Conservation (phyloP, 2,329 filamentous ascomycete genomes). For the Bipolaris oryzae region DNA sequence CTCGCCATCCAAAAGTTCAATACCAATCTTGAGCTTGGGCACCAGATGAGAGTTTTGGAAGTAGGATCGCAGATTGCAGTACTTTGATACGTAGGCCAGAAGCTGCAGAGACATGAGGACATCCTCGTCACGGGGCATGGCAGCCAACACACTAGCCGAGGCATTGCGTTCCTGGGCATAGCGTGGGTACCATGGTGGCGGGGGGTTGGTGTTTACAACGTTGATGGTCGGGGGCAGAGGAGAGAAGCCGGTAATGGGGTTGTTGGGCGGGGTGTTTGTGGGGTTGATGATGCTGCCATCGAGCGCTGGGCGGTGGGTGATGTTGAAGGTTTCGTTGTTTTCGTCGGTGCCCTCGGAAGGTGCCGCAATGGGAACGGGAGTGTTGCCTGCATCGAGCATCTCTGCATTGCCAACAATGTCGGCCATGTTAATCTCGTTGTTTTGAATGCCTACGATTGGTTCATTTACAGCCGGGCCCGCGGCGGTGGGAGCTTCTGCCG, state of each 20-base stretch:
- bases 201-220: slow-evolving; percentile 73
- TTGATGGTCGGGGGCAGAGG: slow-evolving; percentile 71
- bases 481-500: slow-evolving; percentile 77
- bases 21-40: slow-evolving; percentile 86
- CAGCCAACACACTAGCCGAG: slow-evolving; percentile 75
- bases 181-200: slow-evolving; percentile 77
- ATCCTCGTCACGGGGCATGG: slow-evolving; percentile 96
- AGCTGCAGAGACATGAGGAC: slow-evolving; percentile 97
- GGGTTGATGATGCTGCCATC: slow-evolving; percentile 83
- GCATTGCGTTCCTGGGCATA: slow-evolving; percentile 76
- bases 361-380: slow-evolving; percentile 75
- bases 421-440: slow-evolving; percentile 81
- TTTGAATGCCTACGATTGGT: slow-evolving; percentile 78
- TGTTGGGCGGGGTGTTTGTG: slow-evolving; percentile 64
- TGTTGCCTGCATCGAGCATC: slow-evolving; percentile 73
- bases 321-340: slow-evolving; percentile 80
- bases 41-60: slow-evolving; percentile 96
- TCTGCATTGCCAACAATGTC: slow-evolving; percentile 84
- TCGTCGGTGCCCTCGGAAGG: slow-evolving; percentile 85
- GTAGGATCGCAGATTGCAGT: slow-evolving; percentile 93
- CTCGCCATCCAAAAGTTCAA: slow-evolving; percentile 81
- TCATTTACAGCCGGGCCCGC: slow-evolving; percentile 71
- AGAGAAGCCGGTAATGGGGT: slow-evolving; percentile 71
- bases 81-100: slow-evolving; percentile 96
- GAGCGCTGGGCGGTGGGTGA: slow-evolving; percentile 81